phyloP scores from a whole-genome alignment of 1,284 basidiomycete genomes.

The Rhodotorula sp. region DNA sequence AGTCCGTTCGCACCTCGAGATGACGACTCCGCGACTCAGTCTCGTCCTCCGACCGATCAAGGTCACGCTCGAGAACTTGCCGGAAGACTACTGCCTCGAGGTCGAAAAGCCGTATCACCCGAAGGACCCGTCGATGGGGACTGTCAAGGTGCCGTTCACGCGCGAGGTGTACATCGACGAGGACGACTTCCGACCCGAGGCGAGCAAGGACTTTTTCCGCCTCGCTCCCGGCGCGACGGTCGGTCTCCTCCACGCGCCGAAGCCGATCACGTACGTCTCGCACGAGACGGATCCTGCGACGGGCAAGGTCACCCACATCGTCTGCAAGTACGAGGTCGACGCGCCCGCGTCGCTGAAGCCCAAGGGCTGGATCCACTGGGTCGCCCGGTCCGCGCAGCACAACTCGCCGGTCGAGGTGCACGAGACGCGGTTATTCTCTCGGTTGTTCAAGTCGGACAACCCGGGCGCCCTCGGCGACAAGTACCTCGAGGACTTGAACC shows the following conservation, averaged over 20 bases:
- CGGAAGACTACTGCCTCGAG: slow-evolving; percentile 78
- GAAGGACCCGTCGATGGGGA: slow-evolving; percentile 85
- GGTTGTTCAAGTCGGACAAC: slow-evolving; percentile 90
- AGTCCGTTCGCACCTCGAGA: slow-evolving; percentile 86
- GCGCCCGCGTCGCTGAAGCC: slow-evolving; percentile 62
- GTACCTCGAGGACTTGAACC: slow-evolving; percentile 74
- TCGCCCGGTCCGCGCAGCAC: slow-evolving; percentile 76
- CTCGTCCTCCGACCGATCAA: slow-evolving; percentile 92
- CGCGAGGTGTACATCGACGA: slow-evolving; percentile 88
- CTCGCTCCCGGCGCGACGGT: slow-evolving; percentile 96
- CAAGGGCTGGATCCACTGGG: slow-evolving; percentile 98
- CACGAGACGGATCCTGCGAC: slow-evolving; percentile 72
- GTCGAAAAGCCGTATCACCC: slow-evolving; percentile 93
- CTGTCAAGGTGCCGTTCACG: slow-evolving; percentile 80
- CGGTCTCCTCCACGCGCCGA: slow-evolving; percentile 91
- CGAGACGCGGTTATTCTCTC: slow-evolving; percentile 89
- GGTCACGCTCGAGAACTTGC: slow-evolving; percentile 85
- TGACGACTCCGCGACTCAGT: slow-evolving; percentile 80
- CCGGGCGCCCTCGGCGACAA: slow-evolving; percentile 64
- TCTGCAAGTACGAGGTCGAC: slow-evolving; percentile 70
- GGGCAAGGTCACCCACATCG: slow-evolving; percentile 74
- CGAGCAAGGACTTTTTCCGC: slow-evolving; percentile 88
- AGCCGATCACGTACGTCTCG: slow-evolving; percentile 89
- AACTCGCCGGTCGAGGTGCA: slow-evolving; percentile 79
- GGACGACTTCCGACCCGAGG: slow-evolving; percentile 88